A percentile compares a stretch with the other conserved stretches of the same genome.
Conservation (phyloP, 176 grass and related monocot genomes). For the Aegilops umbellulata region DNA sequence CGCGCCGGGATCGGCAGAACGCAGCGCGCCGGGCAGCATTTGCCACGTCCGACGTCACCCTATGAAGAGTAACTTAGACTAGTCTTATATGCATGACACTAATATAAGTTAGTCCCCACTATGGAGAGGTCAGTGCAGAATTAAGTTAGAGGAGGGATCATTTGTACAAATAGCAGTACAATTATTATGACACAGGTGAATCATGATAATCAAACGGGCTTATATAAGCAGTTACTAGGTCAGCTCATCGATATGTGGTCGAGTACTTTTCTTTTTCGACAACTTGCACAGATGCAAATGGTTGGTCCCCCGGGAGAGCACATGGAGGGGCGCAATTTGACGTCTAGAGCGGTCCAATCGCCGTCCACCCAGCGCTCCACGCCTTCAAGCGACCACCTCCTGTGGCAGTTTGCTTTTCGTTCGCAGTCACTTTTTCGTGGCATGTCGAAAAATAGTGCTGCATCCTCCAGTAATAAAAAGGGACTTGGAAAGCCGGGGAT, state of each 20-base stretch:
- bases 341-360: not conserved
- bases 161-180: no score
- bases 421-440: not conserved
- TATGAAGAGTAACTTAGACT: no score
- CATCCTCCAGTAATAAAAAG: not conserved
- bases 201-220: not conserved
- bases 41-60: no score
- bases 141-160: no score
- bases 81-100: no score
- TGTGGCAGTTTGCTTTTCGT: not conserved
- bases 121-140: no score
- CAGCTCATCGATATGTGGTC: not conserved
- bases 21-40: no score
- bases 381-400: not conserved
- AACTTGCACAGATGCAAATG: not conserved
- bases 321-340: not conserved
- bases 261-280: not conserved
- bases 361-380: not conserved
- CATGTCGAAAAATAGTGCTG: no score
- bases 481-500: no score
- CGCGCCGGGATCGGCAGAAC: no score
- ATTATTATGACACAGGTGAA: not conserved
- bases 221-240: conserved; percentile 1
- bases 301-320: not conserved
- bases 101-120: no score